Evolutionary conservation across 2,329 filamentous ascomycete genomes (phyloP), one percentile per base, ranked within the genome.

Genomic region (Chaetomium strumarium): DNA sequence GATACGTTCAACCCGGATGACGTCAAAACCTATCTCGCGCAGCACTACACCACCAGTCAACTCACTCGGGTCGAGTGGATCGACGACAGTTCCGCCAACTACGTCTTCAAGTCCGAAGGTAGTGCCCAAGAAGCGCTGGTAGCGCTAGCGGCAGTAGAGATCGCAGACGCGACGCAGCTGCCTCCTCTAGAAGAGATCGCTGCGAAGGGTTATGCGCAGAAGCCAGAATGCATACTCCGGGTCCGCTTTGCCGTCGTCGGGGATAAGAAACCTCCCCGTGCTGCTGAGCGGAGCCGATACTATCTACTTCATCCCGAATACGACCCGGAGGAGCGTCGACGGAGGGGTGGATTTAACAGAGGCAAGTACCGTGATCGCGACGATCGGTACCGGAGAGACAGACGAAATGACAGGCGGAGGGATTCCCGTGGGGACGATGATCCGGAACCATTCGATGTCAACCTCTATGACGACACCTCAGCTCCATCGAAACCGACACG

Each of bases 281-380:
- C 93, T 1, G 81, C 89, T 11, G 79, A 86, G 46, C 80, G 87
- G 56, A 97, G 92, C 70, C 81, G 89, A 12, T 97, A 95, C 72
- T 99, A 99, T 67, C 81, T 96, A 34, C 79, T 93, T 63, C 88
- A 97, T 62, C 92, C 92, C 1, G 88, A 96, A 62, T 83, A 90
- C 65, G 91, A 96, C 63, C 90, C 86, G 2, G 84, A 85, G 60
- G 90, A 88, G 70, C 80, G 81, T 48, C 74, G 83, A 57, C 78
- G 84, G 54, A 76, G 75, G 53, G 75, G 79, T 46, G 76, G 80
- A 38, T 55, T 57, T 17, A 68, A 73, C 52, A 75, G 76, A 52
- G 49, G 55, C 19, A 78, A 75, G 64, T 88, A 85, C 65, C 81
- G 83, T 58, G 81, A 84, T 24, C 75, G 81, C 20, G 81, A 76